Conservation (phyloP, 1,284 basidiomycete genomes). For the Xerocomus amazonicus region DNA sequence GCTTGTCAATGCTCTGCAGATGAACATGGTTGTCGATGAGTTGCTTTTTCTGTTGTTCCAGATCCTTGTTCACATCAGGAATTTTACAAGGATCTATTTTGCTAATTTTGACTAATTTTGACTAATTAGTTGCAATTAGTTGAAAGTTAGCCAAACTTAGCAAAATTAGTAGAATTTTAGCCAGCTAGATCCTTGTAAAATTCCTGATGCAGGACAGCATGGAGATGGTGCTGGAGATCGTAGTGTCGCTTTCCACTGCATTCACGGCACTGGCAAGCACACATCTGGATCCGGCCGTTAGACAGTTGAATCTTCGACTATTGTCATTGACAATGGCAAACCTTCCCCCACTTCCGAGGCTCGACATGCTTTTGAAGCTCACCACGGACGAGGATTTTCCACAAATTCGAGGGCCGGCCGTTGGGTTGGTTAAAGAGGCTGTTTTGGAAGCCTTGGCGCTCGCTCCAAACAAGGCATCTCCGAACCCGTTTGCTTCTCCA, state of each 20-base stretch:
- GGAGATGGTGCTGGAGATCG: conserved; percentile 40
- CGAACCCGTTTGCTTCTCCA: conserved; percentile 25
- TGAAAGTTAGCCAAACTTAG: too few species aligned
- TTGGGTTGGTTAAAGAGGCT: conserved; percentile 65
- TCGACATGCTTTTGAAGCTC: conserved; percentile 54
- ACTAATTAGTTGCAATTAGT: too few species aligned
- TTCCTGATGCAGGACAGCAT: conserved; percentile 19
- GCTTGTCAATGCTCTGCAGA: conserved; percentile 49
- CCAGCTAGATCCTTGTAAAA: too few species aligned
- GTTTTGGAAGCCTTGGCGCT: conserved; percentile 48
- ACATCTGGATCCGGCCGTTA: conserved; percentile 53
- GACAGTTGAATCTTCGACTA: conserved; percentile 58
- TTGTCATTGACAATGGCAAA: conserved; percentile 50
- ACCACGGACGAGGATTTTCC: conserved; percentile 46
- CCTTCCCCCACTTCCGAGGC: conserved; percentile 44
- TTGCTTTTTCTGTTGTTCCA: conserved; percentile 52
- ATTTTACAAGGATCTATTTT: too few species aligned
- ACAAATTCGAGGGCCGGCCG: conserved; percentile 62
- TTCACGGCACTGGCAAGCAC: conserved; percentile 55
- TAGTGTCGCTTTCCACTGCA: conserved; percentile 45
- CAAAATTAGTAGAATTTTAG: too few species aligned
- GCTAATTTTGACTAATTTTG: too few species aligned
- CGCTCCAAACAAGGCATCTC: conserved; percentile 9
- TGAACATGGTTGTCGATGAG: conserved; percentile 53
- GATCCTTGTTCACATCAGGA: conserved; percentile 39